Conservation (phyloP, 2,329 filamentous ascomycete species). For the Corynespora cassiicola region DNA sequence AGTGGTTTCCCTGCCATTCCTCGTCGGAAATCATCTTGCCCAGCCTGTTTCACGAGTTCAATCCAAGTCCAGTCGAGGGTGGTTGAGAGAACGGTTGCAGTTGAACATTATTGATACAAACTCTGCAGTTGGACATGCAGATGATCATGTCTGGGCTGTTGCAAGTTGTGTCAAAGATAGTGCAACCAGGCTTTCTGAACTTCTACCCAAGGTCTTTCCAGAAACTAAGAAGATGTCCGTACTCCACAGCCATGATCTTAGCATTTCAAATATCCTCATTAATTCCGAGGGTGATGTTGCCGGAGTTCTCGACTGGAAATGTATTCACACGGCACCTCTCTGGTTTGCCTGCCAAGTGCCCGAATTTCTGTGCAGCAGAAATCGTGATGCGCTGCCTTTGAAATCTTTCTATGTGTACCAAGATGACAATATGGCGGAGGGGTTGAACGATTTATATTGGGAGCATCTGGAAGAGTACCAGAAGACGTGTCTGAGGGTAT, state of each 20-base stretch:
- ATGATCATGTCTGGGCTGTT: background rate
- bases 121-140: background rate
- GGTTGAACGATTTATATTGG: constrained; percentile 5
- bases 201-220: constrained; percentile 6
- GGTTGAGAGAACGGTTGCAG: constrained; percentile 9
- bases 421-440: background rate
- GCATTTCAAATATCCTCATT: constrained; percentile 15
- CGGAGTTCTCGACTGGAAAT: constrained; percentile 23
- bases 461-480: constrained; percentile 10
- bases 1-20: constrained; percentile 12
- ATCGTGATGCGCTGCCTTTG: constrained; percentile 4
- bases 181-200: background rate
- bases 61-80: constrained; percentile 12
- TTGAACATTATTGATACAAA: constrained; percentile 1
- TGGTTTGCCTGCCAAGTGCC: constrained; percentile 17
- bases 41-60: constrained; percentile 5
- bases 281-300: constrained; percentile 7
- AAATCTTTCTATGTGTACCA: constrained; percentile 1
- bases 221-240: constrained; percentile 1
- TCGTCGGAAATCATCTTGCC: constrained; percentile 5
- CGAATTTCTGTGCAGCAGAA: constrained; percentile 9
- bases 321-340: constrained; percentile 10
- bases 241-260: constrained; percentile 12
- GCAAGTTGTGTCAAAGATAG: background rate
- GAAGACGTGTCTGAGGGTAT: constrained; percentile 11